phyloP scores from a whole-genome alignment of 768 basidiomycete genomes.

The Kwoniella dendrophila region DNA sequence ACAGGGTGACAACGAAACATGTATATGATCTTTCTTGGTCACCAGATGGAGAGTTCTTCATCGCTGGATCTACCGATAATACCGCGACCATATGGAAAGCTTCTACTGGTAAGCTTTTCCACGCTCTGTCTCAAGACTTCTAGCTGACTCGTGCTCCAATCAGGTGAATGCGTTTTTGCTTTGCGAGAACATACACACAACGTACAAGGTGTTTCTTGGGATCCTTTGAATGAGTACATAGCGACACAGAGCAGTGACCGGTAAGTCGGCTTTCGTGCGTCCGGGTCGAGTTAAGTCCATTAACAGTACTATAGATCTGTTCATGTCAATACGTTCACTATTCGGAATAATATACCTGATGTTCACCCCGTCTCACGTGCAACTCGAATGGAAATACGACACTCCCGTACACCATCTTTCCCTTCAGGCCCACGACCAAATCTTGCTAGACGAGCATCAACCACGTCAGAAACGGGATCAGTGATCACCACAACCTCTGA shows the following conservation, averaged over 20 bases:
- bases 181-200: constrained; percentile 88
- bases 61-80: constrained; percentile 97
- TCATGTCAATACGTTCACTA: constrained; percentile 84
- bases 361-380: constrained; percentile 90
- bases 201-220: constrained; percentile 99
- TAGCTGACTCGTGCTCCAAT: constrained; percentile 15
- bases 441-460: constrained; percentile 71
- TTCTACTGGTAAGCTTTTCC: constrained; percentile 37
- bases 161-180: constrained; percentile 48
- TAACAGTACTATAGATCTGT: constrained; percentile 63
- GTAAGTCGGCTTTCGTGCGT: constrained; percentile 38
- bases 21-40: constrained; percentile 99
- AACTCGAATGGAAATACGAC: constrained; percentile 60
- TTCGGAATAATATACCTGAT: constrained; percentile 78
- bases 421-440: constrained; percentile 53
- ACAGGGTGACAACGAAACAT: constrained; percentile 87
- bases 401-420: constrained; percentile 55
- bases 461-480: constrained; percentile 74
- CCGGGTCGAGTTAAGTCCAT: background rate
- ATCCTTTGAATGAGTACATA: constrained; percentile 93
- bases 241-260: constrained; percentile 96
- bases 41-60: constrained; percentile 87
- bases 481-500: constrained; percentile 63
- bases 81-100: constrained; percentile 63
- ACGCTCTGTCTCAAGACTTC: background rate